A percentile compares a stretch with the other conserved stretches of the same genome.
Evolutionary conservation across 345 rosid species (phyloP).

Genomic region (Atalantia buxifolia): DNA sequence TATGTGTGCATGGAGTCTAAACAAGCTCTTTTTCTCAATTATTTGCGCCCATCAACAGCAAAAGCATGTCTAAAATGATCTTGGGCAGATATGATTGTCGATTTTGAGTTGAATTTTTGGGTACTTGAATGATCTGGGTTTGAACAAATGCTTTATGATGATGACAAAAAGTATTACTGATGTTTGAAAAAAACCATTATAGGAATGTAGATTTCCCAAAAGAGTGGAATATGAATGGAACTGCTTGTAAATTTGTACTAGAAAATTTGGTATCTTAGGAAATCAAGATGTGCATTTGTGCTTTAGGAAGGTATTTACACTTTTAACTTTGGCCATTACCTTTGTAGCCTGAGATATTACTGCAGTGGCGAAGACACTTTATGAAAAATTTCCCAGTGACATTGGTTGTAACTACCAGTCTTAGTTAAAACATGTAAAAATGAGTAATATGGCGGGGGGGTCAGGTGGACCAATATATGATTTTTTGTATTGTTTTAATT

Average conservation of each 20-base stretch:
- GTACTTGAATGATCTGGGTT: slow-evolving; percentile 8
- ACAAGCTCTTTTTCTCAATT: slow-evolving; percentile 17
- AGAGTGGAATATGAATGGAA: neutral
- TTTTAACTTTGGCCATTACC: no score
- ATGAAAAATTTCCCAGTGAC: no score
- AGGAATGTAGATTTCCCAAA: neutral
- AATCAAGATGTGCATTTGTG: neutral
- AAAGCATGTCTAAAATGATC: neutral
- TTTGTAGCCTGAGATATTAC: no score
- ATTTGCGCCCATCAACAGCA: slow-evolving; percentile 2
- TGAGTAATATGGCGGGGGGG: no score
- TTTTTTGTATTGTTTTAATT: no score
- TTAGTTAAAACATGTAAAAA: no score
- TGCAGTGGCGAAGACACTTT: no score
- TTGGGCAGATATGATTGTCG: slow-evolving; percentile 10
- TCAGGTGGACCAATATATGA: no score
- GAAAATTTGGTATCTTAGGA: neutral
- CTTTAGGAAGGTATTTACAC: neutral
- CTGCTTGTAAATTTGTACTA: neutral
- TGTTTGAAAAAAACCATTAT: neutral
- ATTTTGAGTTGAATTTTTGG: neutral
- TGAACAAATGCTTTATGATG: neutral
- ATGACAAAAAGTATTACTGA: neutral
- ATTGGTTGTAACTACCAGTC: no score
- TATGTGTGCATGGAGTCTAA: neutral